Evolutionary conservation across 768 basidiomycete species (phyloP).

Genomic region (Termitomyces sp.): DNA sequence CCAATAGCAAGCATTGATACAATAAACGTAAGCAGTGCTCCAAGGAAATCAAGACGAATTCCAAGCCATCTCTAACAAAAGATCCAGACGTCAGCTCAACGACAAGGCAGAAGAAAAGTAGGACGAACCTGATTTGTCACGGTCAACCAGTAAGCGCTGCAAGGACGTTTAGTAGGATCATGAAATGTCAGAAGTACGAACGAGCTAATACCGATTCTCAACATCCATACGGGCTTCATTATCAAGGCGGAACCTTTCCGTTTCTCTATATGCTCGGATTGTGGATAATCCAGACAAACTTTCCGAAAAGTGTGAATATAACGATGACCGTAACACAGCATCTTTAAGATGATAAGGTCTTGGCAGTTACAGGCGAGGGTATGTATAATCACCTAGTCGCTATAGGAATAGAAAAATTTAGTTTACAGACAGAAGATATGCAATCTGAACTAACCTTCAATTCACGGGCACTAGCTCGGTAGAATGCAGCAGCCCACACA

Average conservation of each 20-base stretch:
- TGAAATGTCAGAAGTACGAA: neutral
- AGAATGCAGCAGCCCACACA: conserved; percentile 70
- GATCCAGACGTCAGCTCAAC: conserved; percentile 11
- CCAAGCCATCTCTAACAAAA: conserved; percentile 70
- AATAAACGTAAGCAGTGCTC: conserved; percentile 61
- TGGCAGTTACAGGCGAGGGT: neutral
- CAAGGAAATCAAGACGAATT: conserved; percentile 84
- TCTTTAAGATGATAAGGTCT: conserved; percentile 34
- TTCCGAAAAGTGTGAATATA: conserved; percentile 93
- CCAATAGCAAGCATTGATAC: conserved; percentile 78
- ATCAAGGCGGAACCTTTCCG: conserved; percentile 65
- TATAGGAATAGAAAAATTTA: conserved; percentile 17
- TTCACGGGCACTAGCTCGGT: conserved; percentile 81
- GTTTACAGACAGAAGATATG: neutral
- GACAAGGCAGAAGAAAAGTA: neutral
- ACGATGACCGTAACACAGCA: conserved; percentile 75
- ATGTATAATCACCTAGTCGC: conserved; percentile 45
- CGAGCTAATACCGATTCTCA: conserved; percentile 60
- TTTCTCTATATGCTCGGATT: conserved; percentile 83
- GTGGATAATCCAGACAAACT: conserved; percentile 82
- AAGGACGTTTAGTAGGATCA: neutral
- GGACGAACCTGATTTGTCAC: conserved; percentile 65
- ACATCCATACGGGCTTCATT: conserved; percentile 74
- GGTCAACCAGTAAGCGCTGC: conserved; percentile 80
- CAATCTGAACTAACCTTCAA: conserved; percentile 50